Base-by-base conservation (phyloP, 2,329 filamentous ascomycete species). In the Neonectria hederae region DNA sequence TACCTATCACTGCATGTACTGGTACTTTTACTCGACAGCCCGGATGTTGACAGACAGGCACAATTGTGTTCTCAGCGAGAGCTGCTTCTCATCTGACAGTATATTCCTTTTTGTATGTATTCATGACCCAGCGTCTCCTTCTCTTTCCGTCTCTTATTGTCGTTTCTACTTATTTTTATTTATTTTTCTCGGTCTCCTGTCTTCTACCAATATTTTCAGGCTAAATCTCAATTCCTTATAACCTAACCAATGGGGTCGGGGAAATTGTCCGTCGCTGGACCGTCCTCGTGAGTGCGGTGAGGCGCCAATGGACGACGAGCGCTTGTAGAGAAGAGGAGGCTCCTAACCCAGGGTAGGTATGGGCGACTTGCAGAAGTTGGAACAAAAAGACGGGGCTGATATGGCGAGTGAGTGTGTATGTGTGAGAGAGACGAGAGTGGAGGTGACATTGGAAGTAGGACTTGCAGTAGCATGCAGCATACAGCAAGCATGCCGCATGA, bases 241-340 rank as follows among this genome's bases (percentile, higher is more conserved):
- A 58, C 69, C 69, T 54, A 46, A 46, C 70, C 63, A 73, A 71
- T 72, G 49, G 46, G 52, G 55, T 55, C 24, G 40, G 42, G 48
- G 56, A 54, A 54, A 43, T 65, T 22, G 59, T 59, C 54, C 8
- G 22, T 24, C 22, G 17, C 24, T 17, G 32, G 46, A 35, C 38
- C 60, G 32, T 71, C 65, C 66, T 66, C 67, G 59, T 63, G 68
- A 65, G 54, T 59, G 55, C 22, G 49, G 58, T 56, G 58, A 64
- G 61, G 32, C 48, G 42, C 72, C 72, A 74, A 74, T 74, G 26
- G 59, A 38, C 55, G 54, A 22, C 32, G 40, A 62, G 72, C 72
- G 72, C 72, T 74, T 74, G 63, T 74, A 74, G 53, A 58, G 58
- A 62, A 49, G 57, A 59, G 57, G 56, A 61, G 52, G 56, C 45